Conservation (phyloP, 1,284 basidiomycete species). For the Xerocomus amazonicus region DNA sequence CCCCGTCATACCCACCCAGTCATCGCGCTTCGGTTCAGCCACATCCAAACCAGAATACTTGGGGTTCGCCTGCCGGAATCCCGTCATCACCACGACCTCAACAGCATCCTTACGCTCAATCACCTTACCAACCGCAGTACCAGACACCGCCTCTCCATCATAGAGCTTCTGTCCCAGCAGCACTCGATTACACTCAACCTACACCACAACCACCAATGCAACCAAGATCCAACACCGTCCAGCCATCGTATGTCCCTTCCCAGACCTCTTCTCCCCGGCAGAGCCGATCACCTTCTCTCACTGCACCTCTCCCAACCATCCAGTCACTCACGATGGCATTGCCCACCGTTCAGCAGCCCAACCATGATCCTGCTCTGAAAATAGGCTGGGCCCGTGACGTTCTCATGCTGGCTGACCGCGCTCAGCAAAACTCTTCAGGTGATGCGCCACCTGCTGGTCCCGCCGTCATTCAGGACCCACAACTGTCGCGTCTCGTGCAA, state of each 20-base stretch:
- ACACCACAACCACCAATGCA: conserved; percentile 21
- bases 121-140: conserved; percentile 16
- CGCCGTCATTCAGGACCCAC: conserved; percentile 57
- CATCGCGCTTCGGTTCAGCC: conserved; percentile 21
- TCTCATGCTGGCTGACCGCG: conserved; percentile 71
- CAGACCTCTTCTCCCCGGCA: conserved; percentile 27
- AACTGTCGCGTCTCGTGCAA: conserved; percentile 59
- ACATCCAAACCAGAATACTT: conserved; percentile 9
- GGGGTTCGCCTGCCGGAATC: conserved; percentile 13
- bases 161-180: conserved; percentile 16
- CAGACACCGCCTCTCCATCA: conserved; percentile 25
- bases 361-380: conserved; percentile 54
- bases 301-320: conserved; percentile 61
- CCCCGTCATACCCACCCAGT: neutral
- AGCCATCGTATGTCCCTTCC: conserved; percentile 27
- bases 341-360: conserved; percentile 45
- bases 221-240: conserved; percentile 14
- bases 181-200: conserved; percentile 14
- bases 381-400: conserved; percentile 80
- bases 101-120: conserved; percentile 13
- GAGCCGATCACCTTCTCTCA: conserved; percentile 48
- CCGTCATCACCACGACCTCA: conserved; percentile 26
- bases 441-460: conserved; percentile 49
- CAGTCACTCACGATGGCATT: conserved; percentile 49
- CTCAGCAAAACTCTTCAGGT: conserved; percentile 39